Conservation (phyloP, 2,329 filamentous ascomycete species). For the Stenocarpella maydis region DNA sequence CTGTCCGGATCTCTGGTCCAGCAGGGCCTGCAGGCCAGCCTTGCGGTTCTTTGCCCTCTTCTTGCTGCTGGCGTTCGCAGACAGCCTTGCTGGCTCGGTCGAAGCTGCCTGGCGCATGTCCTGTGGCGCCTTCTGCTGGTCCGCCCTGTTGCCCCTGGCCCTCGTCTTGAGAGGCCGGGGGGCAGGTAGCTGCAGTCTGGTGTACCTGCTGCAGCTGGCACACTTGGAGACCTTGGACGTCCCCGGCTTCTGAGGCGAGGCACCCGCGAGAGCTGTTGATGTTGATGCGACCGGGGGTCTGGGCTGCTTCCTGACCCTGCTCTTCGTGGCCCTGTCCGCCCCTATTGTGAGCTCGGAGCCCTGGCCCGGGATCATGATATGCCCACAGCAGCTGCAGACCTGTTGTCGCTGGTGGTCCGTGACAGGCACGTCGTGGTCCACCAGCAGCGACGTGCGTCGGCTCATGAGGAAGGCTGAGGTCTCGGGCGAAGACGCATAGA, state of each 20-base stretch:
- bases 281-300: background rate
- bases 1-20: conserved; percentile 57
- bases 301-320: conserved; percentile 39
- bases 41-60: conserved; percentile 72
- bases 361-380: conserved; percentile 64
- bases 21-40: conserved; percentile 70
- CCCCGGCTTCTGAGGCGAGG: conserved; percentile 32
- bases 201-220: conserved; percentile 54
- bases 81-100: conserved; percentile 43
- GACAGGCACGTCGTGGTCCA: conserved; percentile 53
- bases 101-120: conserved; percentile 28
- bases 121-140: background rate
- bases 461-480: conserved; percentile 68
- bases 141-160: background rate
- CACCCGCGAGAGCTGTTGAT: background rate
- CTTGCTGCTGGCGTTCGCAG: conserved; percentile 67
- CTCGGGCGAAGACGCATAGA: conserved; percentile 60
- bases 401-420: conserved; percentile 61
- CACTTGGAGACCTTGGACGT: conserved; percentile 55
- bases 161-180: conserved; percentile 44
- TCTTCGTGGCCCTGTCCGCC: conserved; percentile 57
- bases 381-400: conserved; percentile 67
- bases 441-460: conserved; percentile 58
- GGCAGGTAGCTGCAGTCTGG: conserved; percentile 50
- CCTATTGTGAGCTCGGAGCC: conserved; percentile 52